Evolutionary conservation across 192 early-diverging fungal species (phyloP).

Genomic region (Funneliformis mosseae): DNA sequence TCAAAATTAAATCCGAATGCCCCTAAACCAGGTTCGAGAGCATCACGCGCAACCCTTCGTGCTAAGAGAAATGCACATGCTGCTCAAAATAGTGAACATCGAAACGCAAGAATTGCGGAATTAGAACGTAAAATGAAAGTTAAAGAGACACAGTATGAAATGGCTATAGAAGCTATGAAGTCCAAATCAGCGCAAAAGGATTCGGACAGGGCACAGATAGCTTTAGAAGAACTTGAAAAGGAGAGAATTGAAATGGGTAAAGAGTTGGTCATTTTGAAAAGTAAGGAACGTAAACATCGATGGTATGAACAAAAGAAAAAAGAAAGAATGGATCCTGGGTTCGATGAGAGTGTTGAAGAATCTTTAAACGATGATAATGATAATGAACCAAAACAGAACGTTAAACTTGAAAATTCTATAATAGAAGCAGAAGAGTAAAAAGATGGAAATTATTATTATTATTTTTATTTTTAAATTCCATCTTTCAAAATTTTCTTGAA

Average conservation of each 20-base stretch:
- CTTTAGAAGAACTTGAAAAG: slow-evolving; percentile 35
- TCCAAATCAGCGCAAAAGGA: slow-evolving; percentile 34
- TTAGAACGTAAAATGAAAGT: slow-evolving; percentile 42
- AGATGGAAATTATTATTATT: too few relatives aligned
- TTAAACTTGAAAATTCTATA: background rate
- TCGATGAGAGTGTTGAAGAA: slow-evolving; percentile 24
- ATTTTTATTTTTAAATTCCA: too few relatives aligned
- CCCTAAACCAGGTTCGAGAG: slow-evolving; percentile 37
- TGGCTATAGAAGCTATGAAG: slow-evolving; percentile 35
- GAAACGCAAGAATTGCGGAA: slow-evolving; percentile 41
- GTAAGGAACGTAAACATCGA: slow-evolving; percentile 62
- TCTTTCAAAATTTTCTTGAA: too few relatives aligned
- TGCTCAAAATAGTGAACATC: slow-evolving; percentile 38
- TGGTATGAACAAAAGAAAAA: slow-evolving; percentile 60
- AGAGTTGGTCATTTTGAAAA: slow-evolving; percentile 44
- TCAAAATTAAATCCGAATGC: slow-evolving; percentile 55
- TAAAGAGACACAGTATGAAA: slow-evolving; percentile 39
- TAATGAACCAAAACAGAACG: background rate
- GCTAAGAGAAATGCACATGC: slow-evolving; percentile 49
- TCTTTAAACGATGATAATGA: background rate
- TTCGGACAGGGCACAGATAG: slow-evolving; percentile 33
- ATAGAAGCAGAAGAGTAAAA: background rate
- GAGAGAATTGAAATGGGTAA: slow-evolving; percentile 36
- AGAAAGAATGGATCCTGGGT: slow-evolving; percentile 34
- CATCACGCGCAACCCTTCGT: slow-evolving; percentile 37